Evolutionary conservation across 495 filamentous ascomycete species (phyloP).

Genomic region (Daldinia vernicosa): DNA sequence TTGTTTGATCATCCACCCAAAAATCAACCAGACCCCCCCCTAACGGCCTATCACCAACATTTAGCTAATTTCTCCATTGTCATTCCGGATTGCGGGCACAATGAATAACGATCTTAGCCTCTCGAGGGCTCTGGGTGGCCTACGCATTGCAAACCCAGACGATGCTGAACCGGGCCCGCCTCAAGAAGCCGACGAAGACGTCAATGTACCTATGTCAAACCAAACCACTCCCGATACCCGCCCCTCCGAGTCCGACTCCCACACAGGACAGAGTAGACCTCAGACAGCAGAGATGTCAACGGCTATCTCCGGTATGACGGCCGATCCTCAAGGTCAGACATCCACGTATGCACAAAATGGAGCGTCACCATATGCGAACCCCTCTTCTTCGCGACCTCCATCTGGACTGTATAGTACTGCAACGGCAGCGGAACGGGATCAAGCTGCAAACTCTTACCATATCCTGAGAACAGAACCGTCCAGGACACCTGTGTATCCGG

Average conservation of each 20-base stretch:
- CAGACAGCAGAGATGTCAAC: constrained; percentile 48
- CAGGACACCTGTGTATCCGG: constrained; percentile 65
- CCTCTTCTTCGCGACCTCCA: constrained; percentile 59
- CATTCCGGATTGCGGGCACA: constrained; percentile 34
- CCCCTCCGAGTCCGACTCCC: constrained; percentile 29
- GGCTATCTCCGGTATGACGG: constrained; percentile 15
- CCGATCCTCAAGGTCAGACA: constrained; percentile 25
- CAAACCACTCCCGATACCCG: constrained; percentile 27
- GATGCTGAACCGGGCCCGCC: constrained; percentile 70
- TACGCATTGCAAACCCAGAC: constrained; percentile 98
- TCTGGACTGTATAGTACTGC: constrained; percentile 62
- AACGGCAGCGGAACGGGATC: constrained; percentile 48
- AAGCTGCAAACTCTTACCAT: constrained; percentile 56
- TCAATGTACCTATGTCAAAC: constrained; percentile 36
- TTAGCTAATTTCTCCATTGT: not conserved
- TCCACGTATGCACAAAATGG: constrained; percentile 43
- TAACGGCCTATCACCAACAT: constrained; percentile 32
- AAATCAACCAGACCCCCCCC: not conserved
- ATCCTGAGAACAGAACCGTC: constrained; percentile 71
- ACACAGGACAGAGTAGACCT: constrained; percentile 37
- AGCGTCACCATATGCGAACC: constrained; percentile 36
- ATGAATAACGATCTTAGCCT: constrained; percentile 96
- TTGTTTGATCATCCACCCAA: constrained; percentile 14
- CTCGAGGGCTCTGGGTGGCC: constrained; percentile 89
- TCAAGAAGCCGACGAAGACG: constrained; percentile 51